Base-by-base conservation (phyloP, 2,329 filamentous ascomycete genomes). In the Aspergillus uvarum region DNA sequence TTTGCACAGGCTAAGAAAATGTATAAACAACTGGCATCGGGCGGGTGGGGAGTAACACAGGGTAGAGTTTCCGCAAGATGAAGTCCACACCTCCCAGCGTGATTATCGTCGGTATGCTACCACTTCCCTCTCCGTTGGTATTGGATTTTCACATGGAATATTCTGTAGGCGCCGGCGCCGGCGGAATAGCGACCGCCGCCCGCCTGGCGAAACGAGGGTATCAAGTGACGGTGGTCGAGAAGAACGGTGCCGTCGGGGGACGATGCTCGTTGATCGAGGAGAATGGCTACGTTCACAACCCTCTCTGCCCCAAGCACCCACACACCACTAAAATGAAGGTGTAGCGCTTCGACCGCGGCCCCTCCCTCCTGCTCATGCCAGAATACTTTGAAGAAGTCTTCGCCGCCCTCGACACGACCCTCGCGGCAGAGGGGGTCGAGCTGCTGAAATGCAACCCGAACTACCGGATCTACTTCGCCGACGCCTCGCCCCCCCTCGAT, bases 191-290 rank as follows among this genome's bases (percentile, higher is more conserved):
- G n/a, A 86, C 86, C 1, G 87, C 89, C 59, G 89, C 89, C 2
- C 85, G 89, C 50, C 83, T 92, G 11, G 87, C 88, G 53, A 88
- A 87, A 70, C 83, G 88, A 2, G 89, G 89, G 44, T 87, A 88
- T 72, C 73, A 81, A 35, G 89, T 92, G n/a, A 91, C 88, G 0
- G 87, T 92, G 1, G 76, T 92, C n/a, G 89, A 92, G 74, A 91
- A 91, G 79, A 91, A 92, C 69, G 77, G 78, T 59, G 90, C 89
- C 71, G 87, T 86, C 0, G 89, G 89, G 50, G 89, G 89, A 4
- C 81, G 89, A 57, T 92, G 89, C 75, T 89, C 85, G 49, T 75
- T 91, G 26, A 81, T 91, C 42, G 77, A 84, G 55, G 77, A 84
- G 60, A 76, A 84, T 51, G 86, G 84, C 57, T 86, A 87, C 72